Base-by-base conservation (phyloP, 768 basidiomycete genomes). In the Leucocoprinus birnbaumii region DNA sequence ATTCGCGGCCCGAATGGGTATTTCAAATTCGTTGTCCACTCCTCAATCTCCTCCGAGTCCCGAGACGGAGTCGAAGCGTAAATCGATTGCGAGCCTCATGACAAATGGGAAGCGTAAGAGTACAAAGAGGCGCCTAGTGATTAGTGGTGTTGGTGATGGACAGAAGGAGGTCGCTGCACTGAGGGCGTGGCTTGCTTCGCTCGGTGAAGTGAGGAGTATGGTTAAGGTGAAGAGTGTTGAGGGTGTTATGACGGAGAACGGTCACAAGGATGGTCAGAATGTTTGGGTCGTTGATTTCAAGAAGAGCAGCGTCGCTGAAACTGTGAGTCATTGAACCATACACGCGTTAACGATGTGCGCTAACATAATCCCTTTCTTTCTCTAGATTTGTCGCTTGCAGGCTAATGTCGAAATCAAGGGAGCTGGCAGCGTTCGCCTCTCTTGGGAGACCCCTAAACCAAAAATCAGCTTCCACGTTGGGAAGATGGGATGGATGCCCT, bases 361-460 rank as follows among this genome's bases (percentile, higher is more conserved):
- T 11, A 2, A 27, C 25, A 24, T 38, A 14, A 11, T 7, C 4
- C 13, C 42, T 18, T 35, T 22, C 18, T 45, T 38, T 52, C 21
- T 58, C n/a, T 25, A 73, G 72, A 71, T 73, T n/a, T 73, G 72
- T 56, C 65, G 71, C 47, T 51, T 74, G 45, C 71, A 73, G 55
- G 72, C 71, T 2, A 66, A 71, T 40, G 71, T 76, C 25, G 49
- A 59, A 53, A 73, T 76, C 57, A 70, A 68, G 40, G 74, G 74
- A 26, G 74, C 70, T 3, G 74, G 73, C 24, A 74, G 70, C 43
- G 73, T 73, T 19, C 62, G 62, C 44, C 55, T 75, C 26, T 70
- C 70, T 14, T 74, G 73, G 72, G 65, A 59, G 48, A 65, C 66
- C 24, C 31, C 52, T 14, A 68, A 66, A 42, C 47, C 53, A 10